phyloP scores from a whole-genome alignment of 2,329 filamentous ascomycete species.

The Dactylellina sp. region DNA sequence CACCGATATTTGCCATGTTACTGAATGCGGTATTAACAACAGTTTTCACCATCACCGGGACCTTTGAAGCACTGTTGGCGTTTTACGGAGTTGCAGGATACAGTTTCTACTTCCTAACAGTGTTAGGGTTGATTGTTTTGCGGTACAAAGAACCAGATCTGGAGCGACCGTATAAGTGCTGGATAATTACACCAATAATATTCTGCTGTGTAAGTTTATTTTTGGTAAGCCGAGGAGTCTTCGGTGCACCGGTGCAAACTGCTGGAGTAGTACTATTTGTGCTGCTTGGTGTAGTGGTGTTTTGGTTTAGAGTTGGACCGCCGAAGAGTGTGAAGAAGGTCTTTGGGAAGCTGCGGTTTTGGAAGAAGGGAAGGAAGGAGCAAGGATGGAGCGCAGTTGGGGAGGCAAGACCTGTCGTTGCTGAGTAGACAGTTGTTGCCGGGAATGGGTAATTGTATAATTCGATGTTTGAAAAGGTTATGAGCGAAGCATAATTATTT shows the following conservation, averaged over 20 bases:
- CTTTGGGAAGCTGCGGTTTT: conserved; percentile 67
- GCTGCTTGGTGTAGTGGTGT: conserved; percentile 83
- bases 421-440: conserved; percentile 22
- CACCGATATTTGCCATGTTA: conserved; percentile 89
- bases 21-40: conserved; percentile 81
- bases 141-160: conserved; percentile 87
- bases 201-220: conserved; percentile 99
- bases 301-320: conserved; percentile 81
- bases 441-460: too few species aligned
- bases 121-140: conserved; percentile 90
- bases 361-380: conserved; percentile 69
- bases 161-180: conserved; percentile 91
- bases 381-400: conserved; percentile 70
- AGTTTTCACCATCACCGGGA: conserved; percentile 87
- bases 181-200: conserved; percentile 96
- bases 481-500: too few species aligned
- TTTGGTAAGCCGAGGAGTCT: conserved; percentile 85
- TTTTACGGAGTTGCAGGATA: conserved; percentile 99
- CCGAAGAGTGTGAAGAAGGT: conserved; percentile 66
- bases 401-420: conserved; percentile 69
- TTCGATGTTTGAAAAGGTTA: too few species aligned
- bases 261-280: conserved; percentile 88
- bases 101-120: conserved; percentile 95
- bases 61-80: conserved; percentile 86
- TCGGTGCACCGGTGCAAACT: conserved; percentile 91